These are phyloP conservation scores for Aureobasidium melanogenum DNA, from an alignment of 2,329 filamentous ascomycete genomes.

Conservation along the genomic window DNA sequence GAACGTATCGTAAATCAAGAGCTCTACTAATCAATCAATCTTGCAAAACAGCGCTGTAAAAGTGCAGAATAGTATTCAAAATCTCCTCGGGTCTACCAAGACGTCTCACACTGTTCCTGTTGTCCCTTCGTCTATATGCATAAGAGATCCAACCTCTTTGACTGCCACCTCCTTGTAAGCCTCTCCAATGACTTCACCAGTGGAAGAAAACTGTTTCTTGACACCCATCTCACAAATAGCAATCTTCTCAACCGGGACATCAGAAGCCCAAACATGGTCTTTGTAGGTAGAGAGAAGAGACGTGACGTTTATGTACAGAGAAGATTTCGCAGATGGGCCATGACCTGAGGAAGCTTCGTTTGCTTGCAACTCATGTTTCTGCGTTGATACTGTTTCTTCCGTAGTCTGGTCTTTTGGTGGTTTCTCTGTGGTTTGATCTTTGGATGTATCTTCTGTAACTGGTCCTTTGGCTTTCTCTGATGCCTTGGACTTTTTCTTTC, in stretches of 20 bases:
- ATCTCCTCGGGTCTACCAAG: too few species aligned
- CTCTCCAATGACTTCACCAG: constrained; percentile 42
- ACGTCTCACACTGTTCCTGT: too few species aligned
- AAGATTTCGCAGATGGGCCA: constrained; percentile 26
- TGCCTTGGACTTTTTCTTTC: constrained; percentile 2
- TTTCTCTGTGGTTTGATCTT: background rate
- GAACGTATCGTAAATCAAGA: too few species aligned
- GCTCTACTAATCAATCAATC: too few species aligned
- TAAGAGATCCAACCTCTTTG: background rate
- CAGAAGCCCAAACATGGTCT: constrained; percentile 61
- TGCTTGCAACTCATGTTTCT: background rate
- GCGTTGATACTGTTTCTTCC: too few species aligned
- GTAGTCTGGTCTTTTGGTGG: too few species aligned
- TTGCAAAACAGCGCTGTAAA: background rate
- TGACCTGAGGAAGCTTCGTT: constrained; percentile 21
- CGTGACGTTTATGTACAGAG: constrained; percentile 34
- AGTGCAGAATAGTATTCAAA: too few species aligned
- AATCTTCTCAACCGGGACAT: constrained; percentile 59
- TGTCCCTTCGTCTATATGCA: too few species aligned
- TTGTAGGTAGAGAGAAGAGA: constrained; percentile 45
- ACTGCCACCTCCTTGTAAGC: constrained; percentile 42
- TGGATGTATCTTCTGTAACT: background rate
- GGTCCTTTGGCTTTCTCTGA: background rate
- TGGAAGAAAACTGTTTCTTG: constrained; percentile 48
- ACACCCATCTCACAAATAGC: constrained; percentile 86